These are phyloP conservation scores for Zygosaccharomyces rouxii DNA, from an alignment of 805 yeast genomes.

Conservation along the genomic window DNA sequence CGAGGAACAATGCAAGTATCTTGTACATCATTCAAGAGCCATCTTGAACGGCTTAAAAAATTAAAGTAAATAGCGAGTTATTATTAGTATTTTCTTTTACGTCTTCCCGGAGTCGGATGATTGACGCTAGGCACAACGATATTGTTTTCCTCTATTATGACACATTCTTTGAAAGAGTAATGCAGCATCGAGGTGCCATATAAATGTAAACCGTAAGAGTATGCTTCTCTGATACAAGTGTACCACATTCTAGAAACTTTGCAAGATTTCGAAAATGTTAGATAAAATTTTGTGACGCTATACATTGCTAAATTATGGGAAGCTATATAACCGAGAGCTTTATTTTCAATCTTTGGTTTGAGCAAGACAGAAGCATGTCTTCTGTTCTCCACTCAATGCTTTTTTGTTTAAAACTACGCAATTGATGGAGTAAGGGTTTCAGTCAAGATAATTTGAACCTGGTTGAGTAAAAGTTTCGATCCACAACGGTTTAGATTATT, in stretches of 20 bases:
- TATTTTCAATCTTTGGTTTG: background rate
- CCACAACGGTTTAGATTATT: too few species aligned
- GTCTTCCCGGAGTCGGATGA: background rate
- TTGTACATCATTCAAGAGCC: constrained; percentile 18
- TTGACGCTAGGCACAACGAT: background rate
- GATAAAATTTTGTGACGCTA: background rate
- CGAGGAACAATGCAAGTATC: constrained; percentile 10
- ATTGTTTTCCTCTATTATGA: background rate
- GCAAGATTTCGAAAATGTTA: background rate
- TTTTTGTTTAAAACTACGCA: background rate
- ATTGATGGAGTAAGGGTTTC: too few species aligned
- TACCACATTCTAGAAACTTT: background rate
- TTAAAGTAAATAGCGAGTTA: background rate
- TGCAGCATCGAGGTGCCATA: background rate
- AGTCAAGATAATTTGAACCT: too few species aligned
- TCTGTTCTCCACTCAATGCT: background rate
- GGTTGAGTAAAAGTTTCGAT: too few species aligned
- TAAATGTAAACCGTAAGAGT: background rate
- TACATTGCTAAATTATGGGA: background rate
- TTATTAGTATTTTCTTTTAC: background rate
- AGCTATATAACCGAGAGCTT: background rate
- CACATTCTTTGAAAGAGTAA: background rate
- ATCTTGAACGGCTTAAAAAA: constrained; percentile 1
- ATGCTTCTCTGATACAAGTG: background rate
- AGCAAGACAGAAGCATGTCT: background rate